Base-by-base conservation (phyloP, 2,329 filamentous ascomycete species). In the Purpureocillium takamizusanense region DNA sequence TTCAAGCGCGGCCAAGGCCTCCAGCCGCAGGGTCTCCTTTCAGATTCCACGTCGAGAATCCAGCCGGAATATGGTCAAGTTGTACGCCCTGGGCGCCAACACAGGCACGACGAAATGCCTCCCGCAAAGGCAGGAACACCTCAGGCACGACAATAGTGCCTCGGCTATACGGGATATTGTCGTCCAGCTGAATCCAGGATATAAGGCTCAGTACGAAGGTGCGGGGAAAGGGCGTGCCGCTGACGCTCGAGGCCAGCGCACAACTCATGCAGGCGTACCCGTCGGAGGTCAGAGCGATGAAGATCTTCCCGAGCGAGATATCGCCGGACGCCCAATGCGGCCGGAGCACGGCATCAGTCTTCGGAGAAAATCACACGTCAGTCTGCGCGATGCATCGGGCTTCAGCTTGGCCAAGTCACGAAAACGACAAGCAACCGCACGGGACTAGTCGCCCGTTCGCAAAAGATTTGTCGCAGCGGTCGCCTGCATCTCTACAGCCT, bases 401-500 rank as follows among this genome's bases (percentile, higher is more conserved):
- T 75, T 78, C 55, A 76, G 64, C 44, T 55, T 78, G 37, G 59
- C 65, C 33, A 67, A 65, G 44, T 71, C 70, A 7, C 72, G 80
- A 47, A 74, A 70, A 44, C 68, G 74, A 18, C 74, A 80, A 42
- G 77, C 80, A 0, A 78, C 86, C 50, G 82, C 83, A 23, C 72
- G 83, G 52, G 81, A 88, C 49, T 90, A 76, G 85, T 76, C 74
- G 11, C 66, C 70, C 7, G 55, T 61, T 15, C 76, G 81, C 46
- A 90, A 89, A 57, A 66, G 81, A 42, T 75, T 83, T 43, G 73
- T 78, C 17, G 84, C 85, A 4, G 59, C 69, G 4, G 74, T 86
- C 41, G 78, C 82, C 9, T 89, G 85, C 52, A 63, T 82, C 46
- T 86, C 83, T 48, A 86, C 83, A 6, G 77, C 80, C 12, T 64